Evolutionary conservation across 2,329 filamentous ascomycete genomes (phyloP), one percentile per base, ranked within the genome.

Genomic region (Corynespora cassiicola): DNA sequence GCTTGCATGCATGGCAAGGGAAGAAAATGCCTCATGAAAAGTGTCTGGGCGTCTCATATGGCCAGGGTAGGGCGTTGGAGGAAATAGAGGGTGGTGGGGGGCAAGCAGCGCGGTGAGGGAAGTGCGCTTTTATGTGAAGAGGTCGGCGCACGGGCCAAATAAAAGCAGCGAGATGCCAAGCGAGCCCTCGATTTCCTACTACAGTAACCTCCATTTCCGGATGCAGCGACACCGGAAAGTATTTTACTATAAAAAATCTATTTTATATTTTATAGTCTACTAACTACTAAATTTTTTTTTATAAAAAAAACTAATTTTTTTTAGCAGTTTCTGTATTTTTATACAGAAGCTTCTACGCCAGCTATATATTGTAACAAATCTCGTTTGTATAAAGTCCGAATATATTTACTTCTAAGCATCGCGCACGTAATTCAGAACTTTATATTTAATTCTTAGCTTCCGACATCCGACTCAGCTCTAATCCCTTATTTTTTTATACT

Each of bases 81-180:
- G 10, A 47, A 52, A 50, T 42, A 35, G 40, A 51, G 18, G 25
- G 48, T 49, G 27, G 35, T 34, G 26, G 15, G 35, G 27, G 38
- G 32, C 38, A 21, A 15, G 30, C 51, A 53, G 41, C 14, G 12
- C 27, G 14, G 47, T 41, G 29, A 56, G 45, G 40, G 40, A 6
- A 26, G 40, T 32, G 29, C 40, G 37, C 29, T 56, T 56, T 34
- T 56, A 56, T 50, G 29, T 45, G 27, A 43, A 51, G 36, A 23
- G 36, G 47, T 53, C 24, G 27, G 42, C 32, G 47, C 41, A 56
- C 39, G 30, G 50, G 41, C 52, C 34, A 47, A 18, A 50, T 51
- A 56, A 56, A 53, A 53, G 50, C 39, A 24, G 52, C 41, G 32
- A 49, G 40, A n/a, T 15, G 37, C 50, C 20, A 56, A 53, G 50